Evolutionary conservation across 805 yeast genomes (phyloP).

Genomic region (Torulaspora franciscae): DNA sequence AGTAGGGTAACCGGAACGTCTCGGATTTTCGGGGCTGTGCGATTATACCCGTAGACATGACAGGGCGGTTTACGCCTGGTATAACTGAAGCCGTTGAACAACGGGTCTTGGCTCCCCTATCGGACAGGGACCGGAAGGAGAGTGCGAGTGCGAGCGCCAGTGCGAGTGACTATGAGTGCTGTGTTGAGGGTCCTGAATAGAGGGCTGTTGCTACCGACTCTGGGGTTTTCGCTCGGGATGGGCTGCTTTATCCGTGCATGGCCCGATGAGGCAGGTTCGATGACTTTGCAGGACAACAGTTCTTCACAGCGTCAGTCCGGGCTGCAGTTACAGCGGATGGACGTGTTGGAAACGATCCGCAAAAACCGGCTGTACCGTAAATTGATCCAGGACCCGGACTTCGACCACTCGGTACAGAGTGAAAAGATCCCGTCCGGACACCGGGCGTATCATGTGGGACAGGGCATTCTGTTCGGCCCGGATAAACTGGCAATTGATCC

Average conservation of each 20-base stretch:
- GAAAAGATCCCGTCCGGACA: constrained; percentile 55
- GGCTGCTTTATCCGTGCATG: constrained; percentile 31
- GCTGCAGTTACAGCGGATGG: constrained; percentile 28
- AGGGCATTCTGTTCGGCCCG: constrained; percentile 67
- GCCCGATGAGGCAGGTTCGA: constrained; percentile 28
- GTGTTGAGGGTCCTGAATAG: constrained; percentile 13
- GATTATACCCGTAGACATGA: too few relatives aligned
- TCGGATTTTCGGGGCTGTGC: too few relatives aligned
- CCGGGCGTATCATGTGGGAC: constrained; percentile 57
- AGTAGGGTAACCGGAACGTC: too few relatives aligned
- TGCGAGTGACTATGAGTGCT: neutral
- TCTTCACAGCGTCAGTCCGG: constrained; percentile 22
- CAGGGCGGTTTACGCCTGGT: too few relatives aligned
- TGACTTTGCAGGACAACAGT: constrained; percentile 14
- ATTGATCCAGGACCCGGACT: constrained; percentile 19
- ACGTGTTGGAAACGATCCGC: constrained; percentile 26
- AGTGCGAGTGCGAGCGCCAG: neutral
- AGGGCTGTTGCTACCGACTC: constrained; percentile 26
- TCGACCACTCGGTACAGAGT: constrained; percentile 35
- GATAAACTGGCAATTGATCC: constrained; percentile 73
- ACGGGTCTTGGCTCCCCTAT: too few relatives aligned
- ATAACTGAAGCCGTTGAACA: too few relatives aligned
- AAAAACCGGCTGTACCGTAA: constrained; percentile 17
- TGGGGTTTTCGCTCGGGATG: constrained; percentile 31
- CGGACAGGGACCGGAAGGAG: too few relatives aligned